Conservation (phyloP, 176 grass and related monocot genomes). For the Saccharum spontaneum region DNA sequence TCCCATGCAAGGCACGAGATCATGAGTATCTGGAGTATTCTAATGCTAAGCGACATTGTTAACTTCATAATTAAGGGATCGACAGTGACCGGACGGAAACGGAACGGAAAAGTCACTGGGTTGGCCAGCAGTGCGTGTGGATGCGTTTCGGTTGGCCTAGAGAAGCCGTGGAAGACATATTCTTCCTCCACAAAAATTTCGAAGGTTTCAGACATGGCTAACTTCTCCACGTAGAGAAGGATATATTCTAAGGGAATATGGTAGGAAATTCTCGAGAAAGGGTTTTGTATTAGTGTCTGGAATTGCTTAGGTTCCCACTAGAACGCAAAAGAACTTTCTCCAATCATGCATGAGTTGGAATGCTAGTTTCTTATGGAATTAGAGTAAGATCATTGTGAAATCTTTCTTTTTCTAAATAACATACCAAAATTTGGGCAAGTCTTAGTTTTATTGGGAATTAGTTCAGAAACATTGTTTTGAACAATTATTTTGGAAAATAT, state of each 20-base stretch:
- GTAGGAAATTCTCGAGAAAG: not conserved
- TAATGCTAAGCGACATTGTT: not conserved
- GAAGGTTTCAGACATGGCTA: slow-evolving; percentile 32
- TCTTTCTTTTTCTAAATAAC: not conserved
- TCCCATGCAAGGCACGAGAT: slow-evolving; percentile 37
- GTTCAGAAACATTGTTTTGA: too few species aligned
- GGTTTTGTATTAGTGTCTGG: too few species aligned
- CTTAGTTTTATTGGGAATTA: too few species aligned
- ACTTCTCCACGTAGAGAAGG: not conserved
- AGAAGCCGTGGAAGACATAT: not conserved
- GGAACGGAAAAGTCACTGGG: slow-evolving; percentile 4
- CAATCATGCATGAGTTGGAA: not conserved
- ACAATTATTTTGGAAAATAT: too few species aligned
- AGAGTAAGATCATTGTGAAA: not conserved
- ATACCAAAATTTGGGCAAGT: too few species aligned
- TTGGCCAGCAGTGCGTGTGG: slow-evolving; percentile 18
- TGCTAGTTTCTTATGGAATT: not conserved
- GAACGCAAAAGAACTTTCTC: not conserved
- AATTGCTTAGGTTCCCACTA: too few species aligned
- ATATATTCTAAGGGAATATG: not conserved
- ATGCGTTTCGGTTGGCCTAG: not conserved
- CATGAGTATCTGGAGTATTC: slow-evolving; percentile 11
- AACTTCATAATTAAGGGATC: not conserved
- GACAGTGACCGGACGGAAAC: not conserved
- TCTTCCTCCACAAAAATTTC: not conserved